Evolutionary conservation across 495 filamentous ascomycete species (phyloP).

Genomic region (Penicilliopsis zonata): DNA sequence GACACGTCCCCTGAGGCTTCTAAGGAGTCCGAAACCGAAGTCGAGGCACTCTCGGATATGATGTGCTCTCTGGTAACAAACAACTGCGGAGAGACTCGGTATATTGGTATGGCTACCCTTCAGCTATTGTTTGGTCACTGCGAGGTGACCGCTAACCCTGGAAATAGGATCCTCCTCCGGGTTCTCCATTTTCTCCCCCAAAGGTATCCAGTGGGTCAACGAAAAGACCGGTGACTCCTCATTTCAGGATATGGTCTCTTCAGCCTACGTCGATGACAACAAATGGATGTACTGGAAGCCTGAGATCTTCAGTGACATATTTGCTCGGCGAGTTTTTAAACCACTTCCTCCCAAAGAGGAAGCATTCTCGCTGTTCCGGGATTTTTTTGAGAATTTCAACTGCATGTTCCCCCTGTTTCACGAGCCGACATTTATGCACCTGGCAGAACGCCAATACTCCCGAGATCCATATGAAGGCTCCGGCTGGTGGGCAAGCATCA

Average conservation of each 20-base stretch:
- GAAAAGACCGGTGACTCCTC: conserved; percentile 91
- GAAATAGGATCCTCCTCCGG: conserved; percentile 81
- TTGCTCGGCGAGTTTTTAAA: conserved; percentile 71
- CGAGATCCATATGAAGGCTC: conserved; percentile 87
- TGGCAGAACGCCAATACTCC: conserved; percentile 89
- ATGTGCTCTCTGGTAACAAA: conserved; percentile 99
- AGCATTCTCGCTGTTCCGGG: conserved; percentile 70
- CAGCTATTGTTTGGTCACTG: no score
- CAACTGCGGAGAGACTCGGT: conserved; percentile 88
- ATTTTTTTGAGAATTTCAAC: conserved; percentile 98
- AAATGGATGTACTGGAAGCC: conserved; percentile 96
- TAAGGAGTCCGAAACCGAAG: conserved; percentile 54
- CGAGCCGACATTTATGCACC: conserved; percentile 94
- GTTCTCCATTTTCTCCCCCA: conserved; percentile 96
- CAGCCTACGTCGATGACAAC: conserved; percentile 69
- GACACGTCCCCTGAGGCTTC: conserved; percentile 47
- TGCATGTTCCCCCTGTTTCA: conserved; percentile 97
- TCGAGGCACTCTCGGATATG: conserved; percentile 89
- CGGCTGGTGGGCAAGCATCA: conserved; percentile 97
- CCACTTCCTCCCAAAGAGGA: conserved; percentile 72
- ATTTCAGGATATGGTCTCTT: conserved; percentile 92
- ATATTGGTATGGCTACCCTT: conserved; percentile 59
- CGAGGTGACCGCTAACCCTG: conserved; percentile 10
- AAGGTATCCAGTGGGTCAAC: conserved; percentile 97
- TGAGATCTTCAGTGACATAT: conserved; percentile 89